A percentile compares a stretch with the other conserved stretches of the same genome.
Conservation (phyloP, 208 protist species). For the Acanthamoeba royreba region DNA sequence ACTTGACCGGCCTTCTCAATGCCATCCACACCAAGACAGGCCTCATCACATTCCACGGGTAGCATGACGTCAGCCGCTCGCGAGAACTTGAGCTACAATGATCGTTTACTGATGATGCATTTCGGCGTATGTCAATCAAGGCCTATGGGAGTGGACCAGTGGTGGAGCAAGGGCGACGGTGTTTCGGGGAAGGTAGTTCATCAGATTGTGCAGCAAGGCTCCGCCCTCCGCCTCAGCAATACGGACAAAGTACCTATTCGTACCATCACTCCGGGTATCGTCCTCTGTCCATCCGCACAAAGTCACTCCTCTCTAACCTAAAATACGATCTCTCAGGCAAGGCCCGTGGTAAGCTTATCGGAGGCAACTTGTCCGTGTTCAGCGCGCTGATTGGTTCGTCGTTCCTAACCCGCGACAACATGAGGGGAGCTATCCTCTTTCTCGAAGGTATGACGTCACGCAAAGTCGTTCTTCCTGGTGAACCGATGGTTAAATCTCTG, state of each 20-base stretch:
- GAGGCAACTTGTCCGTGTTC: conserved; percentile 39
- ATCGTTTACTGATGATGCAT: too few species aligned
- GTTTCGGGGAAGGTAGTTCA: conserved; percentile 29
- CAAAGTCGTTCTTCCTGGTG: too few species aligned
- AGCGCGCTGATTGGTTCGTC: not conserved
- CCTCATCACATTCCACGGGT: conserved; percentile 32
- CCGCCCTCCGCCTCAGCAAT: not conserved
- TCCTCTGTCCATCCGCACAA: too few species aligned
- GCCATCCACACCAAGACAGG: conserved; percentile 37
- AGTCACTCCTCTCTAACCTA: too few species aligned
- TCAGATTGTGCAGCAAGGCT: not conserved
- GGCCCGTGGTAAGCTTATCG: not conserved
- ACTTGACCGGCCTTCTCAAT: not conserved
- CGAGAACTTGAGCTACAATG: not conserved
- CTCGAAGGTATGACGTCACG: not conserved
- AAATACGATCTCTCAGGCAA: too few species aligned
- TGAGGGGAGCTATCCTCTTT: not conserved
- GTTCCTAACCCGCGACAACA: not conserved
- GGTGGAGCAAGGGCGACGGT: conserved; percentile 28
- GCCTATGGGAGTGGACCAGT: conserved; percentile 24
- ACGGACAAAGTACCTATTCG: not conserved
- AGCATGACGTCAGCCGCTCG: not conserved
- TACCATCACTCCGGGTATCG: not conserved
- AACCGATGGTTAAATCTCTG: too few species aligned
- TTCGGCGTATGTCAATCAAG: not conserved